phyloP scores from a whole-genome alignment of 192 early-diverging fungal genomes.

The Chytriomyces sp. region DNA sequence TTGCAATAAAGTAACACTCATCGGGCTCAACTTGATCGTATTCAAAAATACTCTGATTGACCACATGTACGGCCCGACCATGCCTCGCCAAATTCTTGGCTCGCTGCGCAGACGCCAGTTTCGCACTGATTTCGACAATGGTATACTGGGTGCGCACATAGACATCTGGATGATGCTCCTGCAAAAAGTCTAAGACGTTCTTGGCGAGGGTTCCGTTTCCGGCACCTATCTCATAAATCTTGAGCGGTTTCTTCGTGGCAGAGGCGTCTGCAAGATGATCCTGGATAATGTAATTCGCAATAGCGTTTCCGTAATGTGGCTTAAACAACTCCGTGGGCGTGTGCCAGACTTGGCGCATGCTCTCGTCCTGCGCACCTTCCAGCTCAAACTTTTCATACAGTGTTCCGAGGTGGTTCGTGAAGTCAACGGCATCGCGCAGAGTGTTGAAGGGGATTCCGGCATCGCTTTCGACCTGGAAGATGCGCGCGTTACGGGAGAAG shows the following conservation, averaged over 20 bases:
- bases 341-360: slow-evolving; percentile 94
- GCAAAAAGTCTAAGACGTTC: slow-evolving; percentile 89
- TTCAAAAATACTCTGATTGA: slow-evolving; percentile 93
- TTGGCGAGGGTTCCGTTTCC: slow-evolving; percentile 96
- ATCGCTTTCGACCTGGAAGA: slow-evolving; percentile 22
- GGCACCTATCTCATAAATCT: slow-evolving; percentile 94
- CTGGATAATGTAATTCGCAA: slow-evolving; percentile 85
- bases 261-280: slow-evolving; percentile 65
- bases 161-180: slow-evolving; percentile 73
- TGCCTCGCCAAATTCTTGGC: no score
- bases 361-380: slow-evolving; percentile 41
- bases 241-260: slow-evolving; percentile 44
- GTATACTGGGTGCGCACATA: slow-evolving; percentile 81
- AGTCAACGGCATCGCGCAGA: slow-evolving; percentile 75
- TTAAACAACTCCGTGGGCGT: slow-evolving; percentile 96
- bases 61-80: slow-evolving; percentile 56
- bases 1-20: slow-evolving; percentile 89
- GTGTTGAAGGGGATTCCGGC: slow-evolving; percentile 54
- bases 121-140: slow-evolving; percentile 90
- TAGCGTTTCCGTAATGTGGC: slow-evolving; percentile 90
- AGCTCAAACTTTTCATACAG: slow-evolving; percentile 60
- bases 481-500: slow-evolving; percentile 87
- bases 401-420: slow-evolving; percentile 77
- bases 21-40: slow-evolving; percentile 73
- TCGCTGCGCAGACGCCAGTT: slow-evolving; percentile 63